Evolutionary conservation across 441 rosid species (phyloP).

Genomic region (Monsonia emarginata): DNA sequence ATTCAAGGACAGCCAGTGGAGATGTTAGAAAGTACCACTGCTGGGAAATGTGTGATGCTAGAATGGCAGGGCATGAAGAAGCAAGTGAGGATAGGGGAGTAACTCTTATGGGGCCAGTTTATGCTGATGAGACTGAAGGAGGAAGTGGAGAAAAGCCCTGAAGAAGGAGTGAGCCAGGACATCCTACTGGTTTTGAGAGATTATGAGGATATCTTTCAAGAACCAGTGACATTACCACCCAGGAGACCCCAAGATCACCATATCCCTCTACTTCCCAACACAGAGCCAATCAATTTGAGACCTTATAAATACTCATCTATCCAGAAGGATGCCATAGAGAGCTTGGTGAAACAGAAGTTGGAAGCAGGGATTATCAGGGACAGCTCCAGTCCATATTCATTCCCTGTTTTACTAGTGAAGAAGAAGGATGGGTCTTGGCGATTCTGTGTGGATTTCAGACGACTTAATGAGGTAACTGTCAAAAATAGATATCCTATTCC

Average conservation of each 20-base stretch:
- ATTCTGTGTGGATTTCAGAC: not conserved
- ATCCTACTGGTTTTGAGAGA: not conserved
- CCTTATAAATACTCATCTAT: not conserved
- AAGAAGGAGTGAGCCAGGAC: too few species aligned
- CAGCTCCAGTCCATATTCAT: not conserved
- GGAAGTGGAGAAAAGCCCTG: too few species aligned
- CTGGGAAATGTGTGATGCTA: too few species aligned
- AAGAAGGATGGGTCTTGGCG: constrained; percentile 1
- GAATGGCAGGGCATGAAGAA: too few species aligned
- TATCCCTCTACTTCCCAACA: not conserved
- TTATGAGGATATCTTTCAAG: not conserved
- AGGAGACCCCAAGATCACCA: not conserved
- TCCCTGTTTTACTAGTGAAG: not conserved
- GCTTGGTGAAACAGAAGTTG: not conserved
- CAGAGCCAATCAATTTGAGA: not conserved
- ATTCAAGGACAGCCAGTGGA: too few species aligned
- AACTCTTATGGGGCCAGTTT: not conserved
- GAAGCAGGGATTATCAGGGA: not conserved
- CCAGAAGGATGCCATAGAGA: not conserved
- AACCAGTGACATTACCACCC: not conserved
- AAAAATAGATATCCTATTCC: not conserved
- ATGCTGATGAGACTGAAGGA: not conserved
- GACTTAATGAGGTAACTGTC: not conserved
- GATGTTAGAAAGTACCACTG: too few species aligned
- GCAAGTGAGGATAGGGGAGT: not conserved